Base-by-base conservation (phyloP, 139 green algal genomes). In the Tetradesmus obliquus region DNA sequence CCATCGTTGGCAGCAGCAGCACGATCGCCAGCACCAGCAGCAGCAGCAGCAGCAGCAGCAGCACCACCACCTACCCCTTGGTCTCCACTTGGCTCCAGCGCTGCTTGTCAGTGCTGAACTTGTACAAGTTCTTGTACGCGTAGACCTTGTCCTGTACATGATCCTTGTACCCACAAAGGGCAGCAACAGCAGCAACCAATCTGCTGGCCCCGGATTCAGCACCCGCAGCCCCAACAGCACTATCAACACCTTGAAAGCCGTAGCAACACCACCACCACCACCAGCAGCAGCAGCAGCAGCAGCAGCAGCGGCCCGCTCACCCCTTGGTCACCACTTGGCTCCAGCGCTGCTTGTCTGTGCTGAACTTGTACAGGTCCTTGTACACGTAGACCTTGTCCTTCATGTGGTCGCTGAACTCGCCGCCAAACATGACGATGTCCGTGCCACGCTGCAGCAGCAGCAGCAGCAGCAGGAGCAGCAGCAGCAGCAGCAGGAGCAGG, bases 341-440 rank as follows among this genome's bases (percentile, higher is more conserved):
- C 97, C 97, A 99, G 19, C 58, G 88, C 54, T 94, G 53, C 92
- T 97, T 98, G 13, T 97, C 95, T 15, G 87, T 84, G 76, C 97
- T 93, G 90, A 97, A 98, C n/a, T 94, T 92, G 93, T 97, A 99
- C 3, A 99, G 83, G 76, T 99, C 97, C 24, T 95, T 96, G 92
- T 98, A 99, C 32, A 99, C 96, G 20, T 93, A 87, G 17, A 97
- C 96, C 93, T 99, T 98, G 91, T 97, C 96, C 0, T 88, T 93
- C 0, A 90, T 80, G 6, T 93, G 89, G 62, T 99, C 98, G 55
- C 94, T 96, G 91, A 88, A 98, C 93, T 99, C 98, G 22, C 98
- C 98, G 45, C 98, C 98, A 90, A 97, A 99, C 87, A 99, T 62
- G 54, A 99, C 88, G 24, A 99, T 92, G 82, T 98, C 95, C 24